Base-by-base conservation (phyloP, 805 yeast genomes). In the Cyberlindnera mrakii region DNA sequence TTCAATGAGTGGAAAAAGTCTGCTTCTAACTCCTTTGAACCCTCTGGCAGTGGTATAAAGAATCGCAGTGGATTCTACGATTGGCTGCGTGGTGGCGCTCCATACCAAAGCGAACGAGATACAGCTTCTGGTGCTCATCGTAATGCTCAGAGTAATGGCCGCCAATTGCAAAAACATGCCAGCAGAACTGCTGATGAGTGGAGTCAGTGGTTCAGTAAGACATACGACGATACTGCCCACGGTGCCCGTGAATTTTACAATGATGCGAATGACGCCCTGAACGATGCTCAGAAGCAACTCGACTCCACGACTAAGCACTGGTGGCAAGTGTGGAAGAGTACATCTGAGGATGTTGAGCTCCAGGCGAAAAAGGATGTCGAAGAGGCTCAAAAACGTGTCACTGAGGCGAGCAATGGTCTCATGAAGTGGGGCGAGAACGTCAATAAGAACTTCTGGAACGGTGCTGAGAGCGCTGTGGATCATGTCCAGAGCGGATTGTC, bases 301-400 rank as follows among this genome's bases (percentile, higher is more conserved):
- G 59, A 61, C 8, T 50, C 61, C 6, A 53, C 60, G 17, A 53
- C 64, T 33, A 52, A 54, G 18, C 57, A 61, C 17, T 67, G 75
- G 73, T 67, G 70, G 65, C 68, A 72, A 16, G 55, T 61, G 35
- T 52, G 60, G 25, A 62, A 67, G 57, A 57, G 61, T 35, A 57
- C 62, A 37, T 57, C 64, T 37, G 57, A 62, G 39, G 68, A 68
- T 33, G 53, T 67, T 15, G 56, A 59, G 27, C 49, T 42, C 3
- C 53, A 57, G 20, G 65, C 68, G 25, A 58, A 60, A 50, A 50
- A 49, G 31, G 50, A 62, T 31, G 59, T 59, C 33, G 61, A 62
- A 16, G 61, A 52, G 1, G 58, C 62, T 1, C 49, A 56, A 42
- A 20, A 23, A 11, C 50, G 57, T 37, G 20, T 52, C 13, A 38